Evolutionary conservation across 805 yeast species (phyloP).

Genomic region (Candida verbasci): DNA sequence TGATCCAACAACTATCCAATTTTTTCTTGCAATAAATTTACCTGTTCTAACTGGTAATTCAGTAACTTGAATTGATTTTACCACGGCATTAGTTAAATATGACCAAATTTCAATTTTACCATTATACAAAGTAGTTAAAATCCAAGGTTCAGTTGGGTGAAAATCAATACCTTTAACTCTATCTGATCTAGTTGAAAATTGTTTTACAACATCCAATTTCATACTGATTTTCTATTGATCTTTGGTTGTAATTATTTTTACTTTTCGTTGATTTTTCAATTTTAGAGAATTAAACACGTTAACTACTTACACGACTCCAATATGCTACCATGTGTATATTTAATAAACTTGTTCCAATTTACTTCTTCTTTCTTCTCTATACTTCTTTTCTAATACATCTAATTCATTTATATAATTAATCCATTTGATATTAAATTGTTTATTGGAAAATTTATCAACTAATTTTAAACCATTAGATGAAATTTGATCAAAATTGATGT

Average conservation of each 20-base stretch:
- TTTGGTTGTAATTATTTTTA: neutral
- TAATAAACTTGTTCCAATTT: constrained; percentile 26
- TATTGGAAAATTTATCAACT: constrained; percentile 58
- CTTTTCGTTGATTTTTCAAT: constrained; percentile 5
- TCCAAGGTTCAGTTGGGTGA: constrained; percentile 98
- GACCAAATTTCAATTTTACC: constrained; percentile 94
- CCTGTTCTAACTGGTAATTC: constrained; percentile 96
- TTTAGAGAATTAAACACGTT: constrained; percentile 1
- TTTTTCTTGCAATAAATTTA: constrained; percentile 89
- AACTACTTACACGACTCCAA: constrained; percentile 2
- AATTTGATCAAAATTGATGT: constrained; percentile 35
- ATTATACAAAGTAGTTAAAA: constrained; percentile 82
- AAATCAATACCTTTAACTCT: constrained; percentile 97
- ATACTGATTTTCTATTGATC: constrained; percentile 14
- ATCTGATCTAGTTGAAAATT: constrained; percentile 86
- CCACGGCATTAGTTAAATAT: constrained; percentile 77
- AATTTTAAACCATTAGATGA: constrained; percentile 44
- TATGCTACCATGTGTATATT: constrained; percentile 1
- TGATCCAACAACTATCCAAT: constrained; percentile 94
- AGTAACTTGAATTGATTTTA: constrained; percentile 90
- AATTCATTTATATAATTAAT: constrained; percentile 15
- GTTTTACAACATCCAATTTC: constrained; percentile 56
- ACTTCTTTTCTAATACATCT: constrained; percentile 18
- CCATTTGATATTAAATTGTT: constrained; percentile 56
- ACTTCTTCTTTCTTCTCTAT: constrained; percentile 24